Conservation (phyloP, 345 rosid genomes). For the Ailanthus altissimus region DNA sequence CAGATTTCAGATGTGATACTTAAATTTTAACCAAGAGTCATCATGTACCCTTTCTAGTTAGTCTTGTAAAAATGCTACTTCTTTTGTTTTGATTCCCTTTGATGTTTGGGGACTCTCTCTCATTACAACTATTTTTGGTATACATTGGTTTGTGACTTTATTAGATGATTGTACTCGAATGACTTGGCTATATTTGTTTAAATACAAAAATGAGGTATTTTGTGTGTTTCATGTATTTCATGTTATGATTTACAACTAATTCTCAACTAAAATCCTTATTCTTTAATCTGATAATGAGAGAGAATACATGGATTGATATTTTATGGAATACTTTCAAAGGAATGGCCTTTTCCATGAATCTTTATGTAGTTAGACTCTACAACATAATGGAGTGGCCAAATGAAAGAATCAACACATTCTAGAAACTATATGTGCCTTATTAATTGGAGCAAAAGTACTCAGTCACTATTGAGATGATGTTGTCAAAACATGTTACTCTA, state of each 20-base stretch:
- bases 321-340: background rate
- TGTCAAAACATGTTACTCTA: background rate
- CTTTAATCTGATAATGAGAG: background rate
- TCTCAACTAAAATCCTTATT: background rate
- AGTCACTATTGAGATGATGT: background rate
- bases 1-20: background rate
- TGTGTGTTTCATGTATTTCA: background rate
- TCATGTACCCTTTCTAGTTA: background rate
- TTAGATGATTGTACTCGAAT: conserved; percentile 16
- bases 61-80: background rate
- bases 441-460: background rate
- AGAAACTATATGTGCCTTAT: background rate
- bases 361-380: background rate
- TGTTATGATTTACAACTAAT: background rate
- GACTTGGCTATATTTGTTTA: conserved; percentile 14
- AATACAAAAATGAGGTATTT: conserved; percentile 1
- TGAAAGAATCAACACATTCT: conserved; percentile 4
- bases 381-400: background rate
- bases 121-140: background rate
- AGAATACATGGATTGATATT: background rate
- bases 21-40: conserved; percentile 9
- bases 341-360: conserved; percentile 1
- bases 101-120: conserved; percentile 9
- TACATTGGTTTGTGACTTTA: conserved; percentile 9
- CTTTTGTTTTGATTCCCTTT: conserved; percentile 7